Evolutionary conservation across 305 asterid species (phyloP).

Genomic region (Fraxinus velutina): DNA sequence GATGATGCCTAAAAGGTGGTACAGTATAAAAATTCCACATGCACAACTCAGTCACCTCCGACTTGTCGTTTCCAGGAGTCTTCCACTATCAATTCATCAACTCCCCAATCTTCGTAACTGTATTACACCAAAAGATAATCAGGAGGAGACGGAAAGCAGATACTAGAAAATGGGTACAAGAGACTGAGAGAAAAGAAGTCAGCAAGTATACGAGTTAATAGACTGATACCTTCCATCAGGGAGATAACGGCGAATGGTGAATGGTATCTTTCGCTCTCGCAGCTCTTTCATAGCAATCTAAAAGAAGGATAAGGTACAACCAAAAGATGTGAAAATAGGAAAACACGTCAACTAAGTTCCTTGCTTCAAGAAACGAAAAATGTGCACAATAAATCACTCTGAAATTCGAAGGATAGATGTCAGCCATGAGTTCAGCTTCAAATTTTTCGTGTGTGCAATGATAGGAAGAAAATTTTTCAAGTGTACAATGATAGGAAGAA

Average conservation of each 20-base stretch:
- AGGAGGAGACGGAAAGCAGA: not conserved
- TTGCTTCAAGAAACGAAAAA: not conserved
- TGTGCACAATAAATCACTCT: not conserved
- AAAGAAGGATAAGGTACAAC: constrained; percentile 15
- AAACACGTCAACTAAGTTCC: not conserved
- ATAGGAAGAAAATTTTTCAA: not conserved
- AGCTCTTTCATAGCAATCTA: constrained; percentile 96
- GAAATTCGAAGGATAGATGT: not conserved
- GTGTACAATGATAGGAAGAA: not conserved
- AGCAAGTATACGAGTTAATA: not conserved
- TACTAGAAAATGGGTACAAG: not conserved
- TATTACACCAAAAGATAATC: not conserved
- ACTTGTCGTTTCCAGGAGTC: constrained; percentile 96
- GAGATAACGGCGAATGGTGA: constrained; percentile 78
- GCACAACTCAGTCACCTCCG: constrained; percentile 55
- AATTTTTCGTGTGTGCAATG: not conserved
- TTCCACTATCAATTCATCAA: constrained; percentile 83
- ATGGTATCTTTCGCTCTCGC: constrained; percentile 70
- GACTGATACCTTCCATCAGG: constrained; percentile 76
- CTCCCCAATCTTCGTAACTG: constrained; percentile 98
- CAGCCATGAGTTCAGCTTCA: not conserved
- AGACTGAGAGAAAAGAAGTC: not conserved
- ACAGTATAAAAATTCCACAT: not conserved
- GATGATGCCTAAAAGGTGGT: not conserved
- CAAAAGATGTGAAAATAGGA: not conserved